Conservation (phyloP, 805 yeast species). For the Cyberlindnera samutprakarnensis region DNA sequence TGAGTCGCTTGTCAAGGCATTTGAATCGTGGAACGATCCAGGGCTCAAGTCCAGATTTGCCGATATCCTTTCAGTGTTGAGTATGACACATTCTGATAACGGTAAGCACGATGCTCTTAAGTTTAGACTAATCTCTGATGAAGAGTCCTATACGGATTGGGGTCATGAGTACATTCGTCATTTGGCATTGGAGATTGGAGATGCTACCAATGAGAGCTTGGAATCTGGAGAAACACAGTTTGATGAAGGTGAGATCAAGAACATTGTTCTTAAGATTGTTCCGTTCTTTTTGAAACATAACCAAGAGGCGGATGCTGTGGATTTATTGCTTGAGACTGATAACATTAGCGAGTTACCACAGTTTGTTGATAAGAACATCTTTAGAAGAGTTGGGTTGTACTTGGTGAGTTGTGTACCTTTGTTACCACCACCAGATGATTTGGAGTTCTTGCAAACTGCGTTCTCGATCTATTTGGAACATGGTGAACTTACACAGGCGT, state of each 20-base stretch:
- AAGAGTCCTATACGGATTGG: slow-evolving; percentile 71
- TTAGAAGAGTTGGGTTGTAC: slow-evolving; percentile 83
- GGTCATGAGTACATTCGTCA: slow-evolving; percentile 98
- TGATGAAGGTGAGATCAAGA: slow-evolving; percentile 39
- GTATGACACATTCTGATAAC: slow-evolving; percentile 86
- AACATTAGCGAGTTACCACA: slow-evolving; percentile 74
- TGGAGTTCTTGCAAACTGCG: slow-evolving; percentile 80
- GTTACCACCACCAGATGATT: slow-evolving; percentile 91
- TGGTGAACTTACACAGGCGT: slow-evolving; percentile 80
- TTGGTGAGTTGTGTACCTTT: slow-evolving; percentile 96
- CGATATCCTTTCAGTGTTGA: slow-evolving; percentile 85
- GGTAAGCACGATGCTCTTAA: slow-evolving; percentile 73
- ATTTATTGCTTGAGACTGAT: slow-evolving; percentile 84
- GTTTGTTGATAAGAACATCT: slow-evolving; percentile 79
- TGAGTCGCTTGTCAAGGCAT: slow-evolving; percentile 55
- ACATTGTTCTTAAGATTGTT: slow-evolving; percentile 67
- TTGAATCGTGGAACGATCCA: slow-evolving; percentile 55
- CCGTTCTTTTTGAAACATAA: slow-evolving; percentile 90
- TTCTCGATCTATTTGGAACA: slow-evolving; percentile 75
- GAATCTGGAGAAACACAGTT: slow-evolving; percentile 15
- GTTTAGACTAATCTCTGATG: slow-evolving; percentile 61
- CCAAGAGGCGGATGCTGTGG: slow-evolving; percentile 98
- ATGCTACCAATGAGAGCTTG: slow-evolving; percentile 52
- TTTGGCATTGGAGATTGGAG: slow-evolving; percentile 91
- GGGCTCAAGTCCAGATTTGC: slow-evolving; percentile 55